Percentiles rank a stretch among this genome's conserved stretches.
phyloP scores from a whole-genome alignment of 2,329 filamentous ascomycete genomes.

The Fusarium chaquense region DNA sequence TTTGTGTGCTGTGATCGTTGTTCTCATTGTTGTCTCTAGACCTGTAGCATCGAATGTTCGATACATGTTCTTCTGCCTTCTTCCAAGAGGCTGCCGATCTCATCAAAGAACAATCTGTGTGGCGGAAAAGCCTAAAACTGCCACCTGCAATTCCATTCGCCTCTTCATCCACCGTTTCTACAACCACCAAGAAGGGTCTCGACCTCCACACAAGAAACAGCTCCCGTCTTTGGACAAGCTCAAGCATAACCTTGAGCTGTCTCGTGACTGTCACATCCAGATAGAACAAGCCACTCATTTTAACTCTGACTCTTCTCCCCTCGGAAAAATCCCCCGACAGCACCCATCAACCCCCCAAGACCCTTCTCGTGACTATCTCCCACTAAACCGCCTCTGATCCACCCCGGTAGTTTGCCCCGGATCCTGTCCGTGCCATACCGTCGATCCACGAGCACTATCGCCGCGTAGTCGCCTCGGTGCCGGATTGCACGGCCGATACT shows the following conservation, averaged over 20 bases:
- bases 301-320: constrained; percentile 54
- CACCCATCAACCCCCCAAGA: constrained; percentile 70
- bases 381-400: constrained; percentile 82
- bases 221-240: constrained; percentile 34
- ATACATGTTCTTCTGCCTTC: constrained; percentile 29
- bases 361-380: constrained; percentile 61
- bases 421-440: constrained; percentile 82
- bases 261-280: constrained; percentile 16
- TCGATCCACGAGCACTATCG: constrained; percentile 86
- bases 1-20: not conserved
- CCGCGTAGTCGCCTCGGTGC: constrained; percentile 88
- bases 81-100: constrained; percentile 23
- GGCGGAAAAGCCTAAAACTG: constrained; percentile 27
- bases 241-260: not conserved
- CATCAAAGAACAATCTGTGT: constrained; percentile 11
- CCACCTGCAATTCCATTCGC: constrained; percentile 23
- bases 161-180: constrained; percentile 19
- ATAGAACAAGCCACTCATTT: not conserved
- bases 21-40: not conserved
- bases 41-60: constrained; percentile 43
- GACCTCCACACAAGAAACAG: constrained; percentile 23
- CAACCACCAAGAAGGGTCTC: constrained; percentile 37
- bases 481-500: constrained; percentile 93
- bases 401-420: constrained; percentile 82
- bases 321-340: constrained; percentile 69